These are phyloP conservation scores for Arthrobotrys pseudoclavata DNA, from an alignment of 2,329 filamentous ascomycete species.

Conservation along the genomic window DNA sequence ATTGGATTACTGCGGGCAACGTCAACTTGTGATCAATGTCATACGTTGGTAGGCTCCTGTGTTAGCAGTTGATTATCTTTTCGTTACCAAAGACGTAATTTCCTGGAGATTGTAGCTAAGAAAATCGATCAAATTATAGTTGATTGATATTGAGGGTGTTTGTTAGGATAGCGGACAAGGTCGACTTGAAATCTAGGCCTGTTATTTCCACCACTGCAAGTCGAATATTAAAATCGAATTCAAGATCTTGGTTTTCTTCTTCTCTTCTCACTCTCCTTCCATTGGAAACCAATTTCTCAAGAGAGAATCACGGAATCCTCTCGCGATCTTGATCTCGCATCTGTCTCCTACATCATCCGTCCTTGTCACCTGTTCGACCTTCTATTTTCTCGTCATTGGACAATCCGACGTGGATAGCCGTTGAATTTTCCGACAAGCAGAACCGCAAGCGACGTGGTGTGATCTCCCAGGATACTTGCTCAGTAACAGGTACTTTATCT, in stretches of 20 bases:
- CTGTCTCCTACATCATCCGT: constrained; percentile 21
- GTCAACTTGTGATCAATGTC: constrained; percentile 17
- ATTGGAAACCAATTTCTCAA: constrained; percentile 19
- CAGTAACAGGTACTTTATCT: constrained; percentile 6
- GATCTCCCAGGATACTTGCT: constrained; percentile 44
- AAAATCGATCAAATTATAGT: constrained; percentile 3
- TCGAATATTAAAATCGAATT: constrained; percentile 7
- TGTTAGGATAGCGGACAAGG: constrained; percentile 4
- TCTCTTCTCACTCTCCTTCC: constrained; percentile 2
- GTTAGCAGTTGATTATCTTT: neutral
- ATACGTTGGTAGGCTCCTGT: constrained; percentile 3
- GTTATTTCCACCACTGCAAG: constrained; percentile 21
- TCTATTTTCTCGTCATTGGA: constrained; percentile 39
- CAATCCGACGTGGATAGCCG: constrained; percentile 51
- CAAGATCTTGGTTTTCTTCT: constrained; percentile 35
- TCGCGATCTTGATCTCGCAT: constrained; percentile 28
- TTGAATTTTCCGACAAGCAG: constrained; percentile 57
- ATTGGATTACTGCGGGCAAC: constrained; percentile 25
- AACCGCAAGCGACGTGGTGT: constrained; percentile 60
- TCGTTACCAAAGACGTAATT: constrained; percentile 22
- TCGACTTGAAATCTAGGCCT: constrained; percentile 25
- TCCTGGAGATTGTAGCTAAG: constrained; percentile 36
- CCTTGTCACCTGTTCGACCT: constrained; percentile 52
- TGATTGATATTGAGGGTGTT: constrained; percentile 9
- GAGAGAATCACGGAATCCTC: constrained; percentile 46